A percentile compares a stretch with the other conserved stretches of the same genome.
These are phyloP conservation scores for Amylocarpus encephaloides DNA, from an alignment of 2,329 filamentous ascomycete species.

Conservation along the genomic window DNA sequence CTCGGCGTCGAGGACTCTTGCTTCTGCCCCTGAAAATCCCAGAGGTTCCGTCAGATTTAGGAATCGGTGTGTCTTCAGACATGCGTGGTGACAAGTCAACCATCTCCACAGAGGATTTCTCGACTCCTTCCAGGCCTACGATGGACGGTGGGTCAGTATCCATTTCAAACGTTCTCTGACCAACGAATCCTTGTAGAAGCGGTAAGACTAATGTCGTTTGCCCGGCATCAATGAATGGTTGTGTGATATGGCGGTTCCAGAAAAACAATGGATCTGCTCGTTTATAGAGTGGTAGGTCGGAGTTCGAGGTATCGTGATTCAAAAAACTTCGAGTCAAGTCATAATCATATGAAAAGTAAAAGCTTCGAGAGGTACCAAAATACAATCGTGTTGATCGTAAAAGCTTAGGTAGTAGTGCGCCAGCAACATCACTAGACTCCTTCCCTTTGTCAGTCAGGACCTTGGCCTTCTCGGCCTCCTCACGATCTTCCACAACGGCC, in stretches of 20 bases:
- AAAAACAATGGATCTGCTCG: constrained; percentile 76
- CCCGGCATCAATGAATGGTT: constrained; percentile 67
- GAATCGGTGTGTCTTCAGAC: neutral
- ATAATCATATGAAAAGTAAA: constrained; percentile 93
- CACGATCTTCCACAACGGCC: neutral
- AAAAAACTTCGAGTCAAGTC: constrained; percentile 70
- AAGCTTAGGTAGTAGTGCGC: constrained; percentile 68
- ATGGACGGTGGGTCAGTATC: constrained; percentile 48
- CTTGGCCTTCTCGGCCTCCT: constrained; percentile 3
- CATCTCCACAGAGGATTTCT: constrained; percentile 37
- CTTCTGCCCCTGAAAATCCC: neutral
- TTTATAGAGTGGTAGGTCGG: constrained; percentile 58
- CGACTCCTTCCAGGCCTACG: constrained; percentile 44
- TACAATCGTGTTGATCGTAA: constrained; percentile 77
- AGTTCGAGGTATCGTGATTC: constrained; percentile 35
- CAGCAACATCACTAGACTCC: constrained; percentile 16
- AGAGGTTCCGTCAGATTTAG: constrained; percentile 2
- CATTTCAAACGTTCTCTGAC: constrained; percentile 74
- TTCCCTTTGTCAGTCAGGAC: constrained; percentile 3
- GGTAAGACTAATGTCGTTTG: constrained; percentile 69
- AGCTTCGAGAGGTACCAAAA: constrained; percentile 75
- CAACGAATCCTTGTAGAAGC: constrained; percentile 89
- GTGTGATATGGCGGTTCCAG: constrained; percentile 77
- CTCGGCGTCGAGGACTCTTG: constrained; percentile 1
- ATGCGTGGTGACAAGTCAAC: constrained; percentile 31